phyloP scores from a whole-genome alignment of 1,284 basidiomycete species.

The Kwoniella shivajii region DNA sequence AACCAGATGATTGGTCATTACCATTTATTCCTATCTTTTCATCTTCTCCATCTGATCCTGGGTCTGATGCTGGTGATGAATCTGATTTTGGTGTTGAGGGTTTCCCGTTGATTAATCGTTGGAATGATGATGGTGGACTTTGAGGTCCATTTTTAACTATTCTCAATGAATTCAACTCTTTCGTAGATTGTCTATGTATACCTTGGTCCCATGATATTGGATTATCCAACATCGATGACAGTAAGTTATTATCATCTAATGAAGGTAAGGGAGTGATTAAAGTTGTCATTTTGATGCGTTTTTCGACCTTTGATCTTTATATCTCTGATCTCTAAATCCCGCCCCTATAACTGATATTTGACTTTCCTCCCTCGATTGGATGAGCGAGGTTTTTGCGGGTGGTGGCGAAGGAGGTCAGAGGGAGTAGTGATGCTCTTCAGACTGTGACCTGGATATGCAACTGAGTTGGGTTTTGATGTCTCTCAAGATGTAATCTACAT shows the following conservation, averaged over 20 bases:
- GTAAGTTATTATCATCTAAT: not conserved
- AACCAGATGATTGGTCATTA: not conserved
- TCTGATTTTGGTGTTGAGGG: not conserved
- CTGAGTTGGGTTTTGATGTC: no score
- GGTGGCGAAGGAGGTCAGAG: no score
- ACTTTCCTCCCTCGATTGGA: no score
- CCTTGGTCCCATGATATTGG: not conserved
- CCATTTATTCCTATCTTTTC: not conserved
- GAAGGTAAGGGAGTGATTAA: not conserved
- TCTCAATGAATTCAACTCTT: slow-evolving; percentile 2
- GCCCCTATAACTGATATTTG: no score
- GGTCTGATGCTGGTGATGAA: not conserved
- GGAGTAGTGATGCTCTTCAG: no score
- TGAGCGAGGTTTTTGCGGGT: no score
- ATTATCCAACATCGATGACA: not conserved
- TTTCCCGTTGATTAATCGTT: not conserved
- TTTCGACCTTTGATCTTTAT: no score
- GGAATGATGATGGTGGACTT: slow-evolving; percentile 15
- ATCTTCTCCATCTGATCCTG: not conserved
- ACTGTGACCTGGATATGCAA: no score
- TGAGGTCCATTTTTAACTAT: slow-evolving; percentile 23
- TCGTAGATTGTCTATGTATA: not conserved
- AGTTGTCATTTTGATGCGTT: not conserved
- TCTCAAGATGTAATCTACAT: no score
- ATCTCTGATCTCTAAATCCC: no score